Base-by-base conservation (phyloP, 163 green algal genomes). In the Chlamydomonas reinhardtii region DNA sequence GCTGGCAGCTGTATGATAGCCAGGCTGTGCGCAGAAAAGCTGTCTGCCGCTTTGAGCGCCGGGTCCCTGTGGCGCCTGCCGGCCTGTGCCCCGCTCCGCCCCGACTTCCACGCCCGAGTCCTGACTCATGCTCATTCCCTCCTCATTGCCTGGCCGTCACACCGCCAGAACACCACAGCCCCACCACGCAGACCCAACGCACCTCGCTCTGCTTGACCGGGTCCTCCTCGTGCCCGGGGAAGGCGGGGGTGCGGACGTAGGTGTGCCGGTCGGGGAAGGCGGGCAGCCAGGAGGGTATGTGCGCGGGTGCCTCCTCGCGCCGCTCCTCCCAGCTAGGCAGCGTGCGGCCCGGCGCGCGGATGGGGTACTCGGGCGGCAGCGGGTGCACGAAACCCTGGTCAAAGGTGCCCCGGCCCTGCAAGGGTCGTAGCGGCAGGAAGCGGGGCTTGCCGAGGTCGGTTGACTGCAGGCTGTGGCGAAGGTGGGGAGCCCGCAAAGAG, bases 241-340 rank as follows among this genome's bases (percentile, higher is more conserved):
- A 94, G 2, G 79, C 82, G 19, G 91, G 81, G 14, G 90, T 94
- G 62, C 89, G 76, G 62, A 89, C 88, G 74, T 92, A 97, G 5
- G 96, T 98, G 92, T 98, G 96, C 52, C 84, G 70, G 91, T 98
- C 96, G 22, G 96, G 96, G 61, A 98, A 95, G 20, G 96, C 96
- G 5, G 96, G 94, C 56, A 98, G 74, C 73, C 95, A 98, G 48
- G 82, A 61, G 0, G 95, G 96, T 6, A 98, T 91, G 86, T 97
- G 93, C 0, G 87, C 25, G 2, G 96, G 94, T 0, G 95, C 91
- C 27, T 88, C 77, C 90, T 98, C 95, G 0, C 89, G 74, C 34
- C 89, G 89, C 31, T 95, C 91, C 29, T 89, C 85, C 92, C 96
- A 98, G 0, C 90, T 94, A 19, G 94, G 90, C 39, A 91, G 39